Evolutionary conservation across 2,329 filamentous ascomycete species (phyloP), one percentile per base, ranked within the genome.

Genomic region (Achaetomium macrosporum): DNA sequence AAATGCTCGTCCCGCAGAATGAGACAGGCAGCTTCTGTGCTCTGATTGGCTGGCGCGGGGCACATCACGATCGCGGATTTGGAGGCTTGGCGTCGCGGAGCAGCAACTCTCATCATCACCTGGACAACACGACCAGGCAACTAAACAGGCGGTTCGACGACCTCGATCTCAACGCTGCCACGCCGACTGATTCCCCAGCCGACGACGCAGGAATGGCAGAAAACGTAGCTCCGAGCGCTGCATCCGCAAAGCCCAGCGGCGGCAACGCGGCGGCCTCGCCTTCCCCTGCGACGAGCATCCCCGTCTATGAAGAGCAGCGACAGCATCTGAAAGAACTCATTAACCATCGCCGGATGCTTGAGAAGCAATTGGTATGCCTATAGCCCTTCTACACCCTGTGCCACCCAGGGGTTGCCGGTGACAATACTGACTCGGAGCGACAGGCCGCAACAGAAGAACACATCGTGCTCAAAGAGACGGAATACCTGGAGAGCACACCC

Each of bases 401-500:
- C 20, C 29, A 4, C 7, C 17, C 3, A 37, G 16, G 10, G 7
- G 7, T 25, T 25, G 7, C 25, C 25, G 25, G 29, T 19, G 11
- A n/a, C 35, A 5, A 4, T 51, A 31, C 43, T 35, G 19, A 51
- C 40, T n/a, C 52, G 52, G 41, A 19, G 37, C 5, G 37, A 56
- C 54, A 66, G 65, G 53, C 56, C 16, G 43, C 50, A 8, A 56
- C 62, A 54, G 93, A 99, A 74, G 88, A 95, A 46, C 79, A 81
- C 59, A 97, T 99, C 63, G 84, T 81, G 66, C 83, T 86, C 59
- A 86, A 89, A 64, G 93, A 99, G 69, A 83, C 85, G 53, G 79
- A 85, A 16, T 99, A 99, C 69, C 83, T 99, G 47, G 92, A 97
- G 69, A 90, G 90, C 64, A 95, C 90, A 5, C 85, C 84, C 13